Evolutionary conservation across 257 asterid genomes (phyloP), one percentile per base, ranked within the genome.

Genomic region (Vinca minor): DNA sequence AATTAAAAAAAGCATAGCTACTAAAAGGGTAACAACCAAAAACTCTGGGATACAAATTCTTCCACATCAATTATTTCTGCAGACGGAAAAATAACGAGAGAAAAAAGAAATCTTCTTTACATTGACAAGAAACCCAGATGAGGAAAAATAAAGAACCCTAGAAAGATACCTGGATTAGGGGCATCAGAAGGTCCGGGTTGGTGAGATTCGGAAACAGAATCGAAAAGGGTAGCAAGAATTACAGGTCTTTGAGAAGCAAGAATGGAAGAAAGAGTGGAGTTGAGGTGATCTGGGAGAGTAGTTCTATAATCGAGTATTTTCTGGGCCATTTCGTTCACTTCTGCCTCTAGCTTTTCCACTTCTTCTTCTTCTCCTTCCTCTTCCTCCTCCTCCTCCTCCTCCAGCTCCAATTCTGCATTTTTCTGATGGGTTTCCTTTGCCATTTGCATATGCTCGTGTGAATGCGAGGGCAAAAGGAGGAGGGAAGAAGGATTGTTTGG

Each of bases 281-380:
- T 74, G 67, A 86, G 82, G 61, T 83, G 84, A 69, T 57, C 78
- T 38, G 87, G 78, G 6, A 88, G 70, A n/a, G 71, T 73, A 58
- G 78, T 69, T 58, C 96, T 74, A 79, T 69, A 83, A 1, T 83
- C 66, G 61, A 73, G 69, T 18, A 81, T 36, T 66, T 71, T 79
- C 64, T 84, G 74, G 8, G 91, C 89, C 77, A 88, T 75, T 67
- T 74, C 71, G 45, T 75, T 76, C 34, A 91, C 78, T 72, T 79
- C 83, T 71, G 79, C 79, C 70, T 79, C 85, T n/a, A 84, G 80
- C 62, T 64, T 64, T 29, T 70, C 66, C 0, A 62, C n/a, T 31
- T 62, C 64, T 1, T 61, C 68, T 54, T 71, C n/a, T n/a, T n/a
- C n/a, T n/a, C n/a, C n/a, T n/a, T n/a, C n/a, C n/a, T n/a, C n/a